Percentiles rank a stretch among this genome's conserved stretches.
phyloP scores from a whole-genome alignment of 257 asterid species.

The Fraxinus pennsylvanica region DNA sequence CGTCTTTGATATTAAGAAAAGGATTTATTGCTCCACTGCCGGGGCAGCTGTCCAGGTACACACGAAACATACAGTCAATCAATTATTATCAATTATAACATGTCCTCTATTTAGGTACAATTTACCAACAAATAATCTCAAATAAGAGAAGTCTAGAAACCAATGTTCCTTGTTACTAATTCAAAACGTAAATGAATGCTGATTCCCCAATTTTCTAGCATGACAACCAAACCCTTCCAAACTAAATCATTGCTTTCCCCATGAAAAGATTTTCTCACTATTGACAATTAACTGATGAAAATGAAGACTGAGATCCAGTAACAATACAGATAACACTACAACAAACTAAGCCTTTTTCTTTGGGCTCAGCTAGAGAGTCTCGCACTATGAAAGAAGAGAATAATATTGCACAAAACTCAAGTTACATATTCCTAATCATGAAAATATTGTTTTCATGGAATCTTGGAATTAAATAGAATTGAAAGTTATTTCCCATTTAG shows the following conservation, averaged over 20 bases:
- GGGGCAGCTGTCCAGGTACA: neutral
- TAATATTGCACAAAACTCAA: constrained; percentile 9
- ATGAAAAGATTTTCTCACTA: neutral
- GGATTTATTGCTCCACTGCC: neutral
- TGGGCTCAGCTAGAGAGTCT: neutral
- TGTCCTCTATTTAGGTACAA: neutral
- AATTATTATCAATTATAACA: neutral
- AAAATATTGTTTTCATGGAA: neutral
- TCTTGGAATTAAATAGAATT: constrained; percentile 14
- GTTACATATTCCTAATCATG: neutral
- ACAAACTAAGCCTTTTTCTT: neutral
- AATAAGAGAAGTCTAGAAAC: neutral
- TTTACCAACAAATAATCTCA: neutral
- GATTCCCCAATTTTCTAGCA: neutral
- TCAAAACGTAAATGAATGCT: neutral
- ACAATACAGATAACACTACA: neutral
- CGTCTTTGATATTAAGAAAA: neutral
- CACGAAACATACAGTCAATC: neutral
- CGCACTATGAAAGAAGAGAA: neutral
- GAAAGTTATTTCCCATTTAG: constrained; percentile 5
- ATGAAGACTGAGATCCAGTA: neutral
- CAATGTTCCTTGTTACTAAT: neutral
- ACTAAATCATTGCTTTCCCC: neutral
- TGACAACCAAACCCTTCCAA: neutral
- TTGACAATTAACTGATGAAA: neutral